Base-by-base conservation (phyloP, 2,329 filamentous ascomycete genomes). In the Talaromyces verruculosus region DNA sequence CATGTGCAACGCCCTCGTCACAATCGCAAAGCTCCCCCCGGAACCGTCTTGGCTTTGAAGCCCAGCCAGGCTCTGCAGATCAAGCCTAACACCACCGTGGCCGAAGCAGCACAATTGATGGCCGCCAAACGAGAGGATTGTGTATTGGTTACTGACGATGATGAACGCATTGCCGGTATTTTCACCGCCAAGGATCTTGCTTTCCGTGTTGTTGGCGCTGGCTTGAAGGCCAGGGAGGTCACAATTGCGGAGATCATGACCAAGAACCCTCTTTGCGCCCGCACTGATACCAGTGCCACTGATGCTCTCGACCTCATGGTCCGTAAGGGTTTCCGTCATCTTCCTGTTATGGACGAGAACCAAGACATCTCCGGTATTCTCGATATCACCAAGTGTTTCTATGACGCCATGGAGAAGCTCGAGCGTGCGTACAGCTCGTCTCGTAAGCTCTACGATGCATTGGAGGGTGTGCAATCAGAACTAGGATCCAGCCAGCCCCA, bases 211-310 rank as follows among this genome's bases (percentile, higher is more conserved):
- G 94, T 99, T 30, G 95, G 94, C 65, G 88, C 89, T 65, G 95
- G 95, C 33, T 85, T 93, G 74, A 96, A 97, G 82, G 91, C 95
- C 37, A 90, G 88, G 77, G 92, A 89, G 76, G 88, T 98, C 72
- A 96, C 92, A 25, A 97, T 99, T 76, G 91, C 93, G 71, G 93
- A 98, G 76, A 99, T 99, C 79, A 99, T 99, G 95, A 99, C 95
- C 77, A 97, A 98, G 85, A 99, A 99, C 82, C 95, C 95, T 11
- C 87, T 99, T 17, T 99, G 95, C 78, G 95, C 95, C 64, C 89
- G 95, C 77, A 99, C 95, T 66, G 95, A 99, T 77, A 99, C 95
- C 39, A 98, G 94, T 79, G 95, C 95, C 41, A 99, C 95, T 51
- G 95, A 99, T 83, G 95, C 95, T 37, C 83, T 99, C 69, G 94